Evolutionary conservation across 495 filamentous ascomycete species (phyloP), one percentile per base, ranked within the genome.

Genomic region (Tetracladium marchalianum): DNA sequence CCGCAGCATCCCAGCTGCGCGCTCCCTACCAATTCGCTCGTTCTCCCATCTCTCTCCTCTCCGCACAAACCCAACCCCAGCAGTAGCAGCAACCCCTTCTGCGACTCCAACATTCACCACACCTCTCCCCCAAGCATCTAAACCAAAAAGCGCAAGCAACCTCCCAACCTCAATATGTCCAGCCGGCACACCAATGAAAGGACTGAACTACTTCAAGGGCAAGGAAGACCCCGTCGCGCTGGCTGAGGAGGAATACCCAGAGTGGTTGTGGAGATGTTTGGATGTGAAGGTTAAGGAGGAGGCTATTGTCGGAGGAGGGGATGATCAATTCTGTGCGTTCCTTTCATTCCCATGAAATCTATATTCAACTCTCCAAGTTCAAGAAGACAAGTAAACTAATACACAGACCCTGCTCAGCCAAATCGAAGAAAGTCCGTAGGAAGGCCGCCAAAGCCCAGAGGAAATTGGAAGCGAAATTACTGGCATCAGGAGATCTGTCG

Each of bases 131-230:
- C 67, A 69, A 8, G 49, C 67, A 1, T 58, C 67, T 1, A 66
- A 48, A 55, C 58, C 46, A 59, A 49, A 46, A 32, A 36, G 35
- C 35, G 5, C 35, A 13, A 67, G 35, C 46, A 57, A 24, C 12
- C 31, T n/a, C 13, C 60, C 58, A 19, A 27, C 47, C 8, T 79
- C 75, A 42, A 77, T 64, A 36, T 81, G 81, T 40, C 63, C 72
- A 0, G 78, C 80, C 2, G 92, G 92, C 15, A 88, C 85, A 2
- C 66, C 73, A 31, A 59, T 98, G 44, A 78, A 70, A 27, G 87
- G 89, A 6, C 71, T 98, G 50, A 93, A 88, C 62, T 95, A 92
- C 68, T 68, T 93, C 57, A 96, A 95, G 69, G 67, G 66, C 44
- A 64, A 60, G 50, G 73, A 73, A 34, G 80, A 87, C 58, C 79